A percentile compares a stretch with the other conserved stretches of the same genome.
Evolutionary conservation across 129 eudicot species (phyloP).

Genomic region (Centaurea solstitialis): DNA sequence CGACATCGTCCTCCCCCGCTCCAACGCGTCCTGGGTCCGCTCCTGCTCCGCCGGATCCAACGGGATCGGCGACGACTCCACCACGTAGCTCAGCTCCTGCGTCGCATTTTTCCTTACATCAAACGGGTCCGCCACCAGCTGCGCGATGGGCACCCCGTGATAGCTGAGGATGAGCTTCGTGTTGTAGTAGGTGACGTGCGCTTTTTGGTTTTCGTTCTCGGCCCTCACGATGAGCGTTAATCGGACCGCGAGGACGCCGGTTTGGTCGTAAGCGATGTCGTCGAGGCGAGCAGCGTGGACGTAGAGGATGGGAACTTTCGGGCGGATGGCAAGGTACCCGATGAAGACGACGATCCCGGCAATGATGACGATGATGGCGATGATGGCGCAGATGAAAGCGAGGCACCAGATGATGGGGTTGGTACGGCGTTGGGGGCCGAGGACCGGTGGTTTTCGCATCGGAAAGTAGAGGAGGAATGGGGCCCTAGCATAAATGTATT

Average conservation of each 20-base stretch:
- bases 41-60: conserved; percentile 32
- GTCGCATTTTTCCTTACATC: conserved; percentile 50
- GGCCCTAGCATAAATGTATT: conserved; percentile 22
- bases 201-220: conserved; percentile 57
- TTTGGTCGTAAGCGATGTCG: conserved; percentile 35
- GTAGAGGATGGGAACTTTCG: conserved; percentile 54
- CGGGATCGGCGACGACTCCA: conserved; percentile 50
- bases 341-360: conserved; percentile 56
- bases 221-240: conserved; percentile 43
- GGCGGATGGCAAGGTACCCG: conserved; percentile 58
- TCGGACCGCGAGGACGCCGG: conserved; percentile 46
- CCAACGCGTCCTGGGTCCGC: conserved; percentile 32
- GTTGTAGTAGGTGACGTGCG: conserved; percentile 57
- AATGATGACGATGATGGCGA: conserved; percentile 50
- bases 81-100: conserved; percentile 38
- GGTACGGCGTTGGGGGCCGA: conserved; percentile 46
- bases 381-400: conserved; percentile 54
- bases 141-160: conserved; percentile 51
- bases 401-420: conserved; percentile 58
- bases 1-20: not conserved
- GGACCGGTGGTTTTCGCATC: conserved; percentile 40
- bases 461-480: conserved; percentile 12
- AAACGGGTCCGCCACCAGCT: conserved; percentile 47
- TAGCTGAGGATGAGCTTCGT: conserved; percentile 35
- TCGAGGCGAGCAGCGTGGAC: conserved; percentile 57